Percentiles rank a stretch among this genome's conserved stretches.
These are phyloP conservation scores for Clarireedia homoeocarpa DNA, from an alignment of 2,329 filamentous ascomycete species.

Conservation along the genomic window DNA sequence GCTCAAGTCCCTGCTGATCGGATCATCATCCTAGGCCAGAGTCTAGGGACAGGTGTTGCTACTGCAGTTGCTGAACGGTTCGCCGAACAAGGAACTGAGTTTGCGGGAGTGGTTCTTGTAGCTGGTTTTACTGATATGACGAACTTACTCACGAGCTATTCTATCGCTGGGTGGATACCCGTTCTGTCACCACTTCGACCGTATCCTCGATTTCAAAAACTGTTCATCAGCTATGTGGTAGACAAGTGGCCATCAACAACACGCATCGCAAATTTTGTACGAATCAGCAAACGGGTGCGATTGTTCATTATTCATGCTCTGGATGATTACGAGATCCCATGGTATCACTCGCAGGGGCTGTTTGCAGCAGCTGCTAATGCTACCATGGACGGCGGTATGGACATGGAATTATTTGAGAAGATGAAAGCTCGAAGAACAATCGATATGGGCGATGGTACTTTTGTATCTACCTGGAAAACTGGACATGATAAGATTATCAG, in stretches of 20 bases:
- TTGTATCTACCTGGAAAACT: conserved; percentile 28
- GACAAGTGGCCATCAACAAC: conserved; percentile 74
- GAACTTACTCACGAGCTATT: conserved; percentile 65
- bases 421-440: conserved; percentile 27
- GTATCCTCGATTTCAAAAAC: conserved; percentile 56
- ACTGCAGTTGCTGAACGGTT: conserved; percentile 68
- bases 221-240: conserved; percentile 55
- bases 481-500: conserved; percentile 26
- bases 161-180: conserved; percentile 69
- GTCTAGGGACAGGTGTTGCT: conserved; percentile 78
- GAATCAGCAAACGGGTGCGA: conserved; percentile 46
- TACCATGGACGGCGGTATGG: conserved; percentile 32
- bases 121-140: conserved; percentile 72
- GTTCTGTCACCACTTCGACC: conserved; percentile 66
- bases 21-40: conserved; percentile 80
- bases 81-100: conserved; percentile 50
- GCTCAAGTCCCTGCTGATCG: conserved; percentile 58
- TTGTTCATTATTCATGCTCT: conserved; percentile 71
- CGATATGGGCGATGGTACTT: conserved; percentile 28
- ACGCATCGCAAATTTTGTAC: conserved; percentile 52
- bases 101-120: conserved; percentile 73
- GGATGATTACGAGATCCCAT: conserved; percentile 78
- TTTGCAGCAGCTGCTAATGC: conserved; percentile 53
- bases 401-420: conserved; percentile 18
- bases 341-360: conserved; percentile 56